These are phyloP conservation scores for Dendryphion nanum DNA, from an alignment of 2,329 filamentous ascomycete species.

Conservation along the genomic window DNA sequence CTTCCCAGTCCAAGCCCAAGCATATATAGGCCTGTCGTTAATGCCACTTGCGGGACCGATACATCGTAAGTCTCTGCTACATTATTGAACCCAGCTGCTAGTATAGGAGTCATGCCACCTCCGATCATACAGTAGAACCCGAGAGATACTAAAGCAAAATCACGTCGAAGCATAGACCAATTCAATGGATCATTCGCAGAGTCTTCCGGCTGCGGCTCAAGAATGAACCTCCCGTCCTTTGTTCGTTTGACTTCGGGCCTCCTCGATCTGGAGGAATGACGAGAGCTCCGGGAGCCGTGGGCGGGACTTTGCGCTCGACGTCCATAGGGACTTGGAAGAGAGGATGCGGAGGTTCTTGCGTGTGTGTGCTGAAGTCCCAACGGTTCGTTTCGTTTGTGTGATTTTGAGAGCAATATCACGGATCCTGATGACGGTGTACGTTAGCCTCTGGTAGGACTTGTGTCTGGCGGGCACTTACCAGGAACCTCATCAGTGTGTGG, in stretches of 20 bases:
- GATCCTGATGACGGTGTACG: conserved; percentile 43
- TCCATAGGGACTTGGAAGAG: conserved; percentile 38
- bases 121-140: conserved; percentile 93
- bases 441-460: not conserved
- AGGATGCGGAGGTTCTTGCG: conserved; percentile 55
- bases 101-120: conserved; percentile 85
- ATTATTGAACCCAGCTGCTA: conserved; percentile 85
- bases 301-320: conserved; percentile 3
- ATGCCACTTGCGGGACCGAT: conserved; percentile 68
- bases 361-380: conserved; percentile 63
- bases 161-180: conserved; percentile 80
- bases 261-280: conserved; percentile 16
- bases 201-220: conserved; percentile 90
- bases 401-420: conserved; percentile 57
- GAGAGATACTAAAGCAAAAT: conserved; percentile 74
- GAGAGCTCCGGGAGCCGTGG: conserved; percentile 6
- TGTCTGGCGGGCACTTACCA: conserved; percentile 54
- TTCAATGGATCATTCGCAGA: conserved; percentile 89
- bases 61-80: conserved; percentile 69
- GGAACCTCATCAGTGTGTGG: conserved; percentile 81
- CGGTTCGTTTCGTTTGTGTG: conserved; percentile 60
- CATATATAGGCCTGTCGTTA: conserved; percentile 94
- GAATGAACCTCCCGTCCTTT: conserved; percentile 75
- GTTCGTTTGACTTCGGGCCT: conserved; percentile 67
- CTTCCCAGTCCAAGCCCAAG: conserved; percentile 84